A percentile compares a stretch with the other conserved stretches of the same genome.
Conservation (phyloP, 2,329 filamentous ascomycete species). For the Cercospora nicotianae region DNA sequence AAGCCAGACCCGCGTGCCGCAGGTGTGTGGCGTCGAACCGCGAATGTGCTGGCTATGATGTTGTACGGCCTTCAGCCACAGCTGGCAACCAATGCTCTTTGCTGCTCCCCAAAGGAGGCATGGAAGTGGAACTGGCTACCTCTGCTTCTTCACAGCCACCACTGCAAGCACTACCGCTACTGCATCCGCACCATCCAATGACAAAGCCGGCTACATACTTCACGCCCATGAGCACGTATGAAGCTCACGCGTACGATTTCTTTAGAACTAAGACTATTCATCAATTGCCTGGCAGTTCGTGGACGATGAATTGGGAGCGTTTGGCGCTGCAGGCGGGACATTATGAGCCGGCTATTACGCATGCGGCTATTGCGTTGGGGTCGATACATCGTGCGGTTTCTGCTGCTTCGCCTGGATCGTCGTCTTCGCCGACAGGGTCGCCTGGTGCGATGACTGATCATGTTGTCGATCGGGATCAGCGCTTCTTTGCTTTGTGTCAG, state of each 20-base stretch:
- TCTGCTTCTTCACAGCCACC: neutral
- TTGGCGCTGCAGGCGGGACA: constrained; percentile 22
- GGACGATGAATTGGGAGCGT: constrained; percentile 23
- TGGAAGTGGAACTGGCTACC: neutral
- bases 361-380: constrained; percentile 22
- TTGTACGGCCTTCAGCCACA: constrained; percentile 8
- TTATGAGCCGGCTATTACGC: constrained; percentile 22
- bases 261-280: constrained; percentile 23
- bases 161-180: neutral
- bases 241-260: constrained; percentile 26
- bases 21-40: constrained; percentile 18
- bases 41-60: constrained; percentile 23
- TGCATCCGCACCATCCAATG: constrained; percentile 15
- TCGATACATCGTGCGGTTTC: constrained; percentile 22
- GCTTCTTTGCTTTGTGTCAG: constrained; percentile 20
- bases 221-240: constrained; percentile 13
- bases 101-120: constrained; percentile 13
- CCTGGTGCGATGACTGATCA: neutral
- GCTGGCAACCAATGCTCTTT: constrained; percentile 8
- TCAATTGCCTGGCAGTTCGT: constrained; percentile 25
- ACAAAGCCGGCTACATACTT: constrained; percentile 8
- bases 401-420: neutral
- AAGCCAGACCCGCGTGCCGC: constrained; percentile 20
- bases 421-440: neutral
- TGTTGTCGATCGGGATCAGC: constrained; percentile 17